Conservation (phyloP, 2,329 filamentous ascomycete species). For the Hypoxylon sp. region DNA sequence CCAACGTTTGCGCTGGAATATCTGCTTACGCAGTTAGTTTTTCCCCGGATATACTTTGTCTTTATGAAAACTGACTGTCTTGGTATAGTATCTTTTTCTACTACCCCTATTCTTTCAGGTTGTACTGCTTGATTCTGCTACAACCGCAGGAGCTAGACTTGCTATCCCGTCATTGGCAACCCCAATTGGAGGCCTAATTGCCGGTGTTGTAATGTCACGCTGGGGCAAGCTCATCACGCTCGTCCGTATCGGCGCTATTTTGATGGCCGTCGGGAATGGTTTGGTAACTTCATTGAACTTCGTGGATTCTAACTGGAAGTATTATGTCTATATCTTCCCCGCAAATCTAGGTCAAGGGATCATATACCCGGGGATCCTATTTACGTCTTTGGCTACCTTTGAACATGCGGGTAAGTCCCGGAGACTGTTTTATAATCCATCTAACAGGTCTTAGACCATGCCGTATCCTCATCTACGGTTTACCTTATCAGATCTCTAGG, state of each 20-base stretch:
- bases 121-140: constrained; percentile 74
- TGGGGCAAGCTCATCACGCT: constrained; percentile 67
- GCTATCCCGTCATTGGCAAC: constrained; percentile 74
- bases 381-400: constrained; percentile 74
- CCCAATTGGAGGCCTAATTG: constrained; percentile 69
- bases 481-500: constrained; percentile 75
- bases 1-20: constrained; percentile 73
- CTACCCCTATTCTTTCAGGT: constrained; percentile 79
- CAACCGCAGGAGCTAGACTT: constrained; percentile 74
- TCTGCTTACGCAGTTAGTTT: constrained; percentile 72
- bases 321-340: constrained; percentile 70
- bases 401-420: constrained; percentile 68
- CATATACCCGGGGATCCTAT: constrained; percentile 70
- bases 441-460: constrained; percentile 65
- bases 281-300: constrained; percentile 66
- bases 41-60: neutral
- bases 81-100: constrained; percentile 73
- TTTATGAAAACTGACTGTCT: constrained; percentile 18
- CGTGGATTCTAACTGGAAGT: constrained; percentile 67
- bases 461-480: constrained; percentile 73
- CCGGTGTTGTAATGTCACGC: constrained; percentile 72
- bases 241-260: constrained; percentile 64
- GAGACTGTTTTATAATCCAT: neutral
- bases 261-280: constrained; percentile 68
- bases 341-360: constrained; percentile 73